These are phyloP conservation scores for Talaromyces sp. DNA, from an alignment of 2,329 filamentous ascomycete genomes.

Conservation along the genomic window DNA sequence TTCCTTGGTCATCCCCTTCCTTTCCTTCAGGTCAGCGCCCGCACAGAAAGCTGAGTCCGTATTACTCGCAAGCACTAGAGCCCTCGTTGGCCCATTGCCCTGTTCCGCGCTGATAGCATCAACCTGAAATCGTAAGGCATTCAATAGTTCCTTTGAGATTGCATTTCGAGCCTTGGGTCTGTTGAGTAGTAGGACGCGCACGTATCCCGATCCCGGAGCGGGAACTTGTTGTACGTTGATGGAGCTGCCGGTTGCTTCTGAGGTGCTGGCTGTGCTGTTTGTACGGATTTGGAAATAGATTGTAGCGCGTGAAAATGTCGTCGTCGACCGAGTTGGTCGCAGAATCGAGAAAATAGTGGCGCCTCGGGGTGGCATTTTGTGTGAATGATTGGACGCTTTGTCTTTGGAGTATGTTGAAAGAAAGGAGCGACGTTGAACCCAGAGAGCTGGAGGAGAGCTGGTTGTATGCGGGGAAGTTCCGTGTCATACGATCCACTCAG, in stretches of 20 bases:
- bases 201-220: constrained; percentile 74
- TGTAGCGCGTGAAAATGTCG: not conserved
- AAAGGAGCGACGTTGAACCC: not conserved
- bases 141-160: constrained; percentile 74
- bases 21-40: constrained; percentile 90
- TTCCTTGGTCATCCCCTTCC: constrained; percentile 68
- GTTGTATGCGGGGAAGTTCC: constrained; percentile 2
- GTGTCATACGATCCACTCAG: not conserved
- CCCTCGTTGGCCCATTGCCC: constrained; percentile 63
- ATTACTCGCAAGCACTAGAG: constrained; percentile 77
- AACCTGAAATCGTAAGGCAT: constrained; percentile 68
- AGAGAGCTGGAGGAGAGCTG: not conserved
- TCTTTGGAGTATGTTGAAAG: not conserved
- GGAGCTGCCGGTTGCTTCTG: constrained; percentile 31
- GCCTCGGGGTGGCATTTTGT: constrained; percentile 30
- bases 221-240: constrained; percentile 71
- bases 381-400: not conserved
- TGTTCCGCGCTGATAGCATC: constrained; percentile 64
- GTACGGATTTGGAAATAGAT: constrained; percentile 19
- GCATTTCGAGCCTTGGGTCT: constrained; percentile 83
- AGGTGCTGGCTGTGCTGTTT: constrained; percentile 32
- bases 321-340: not conserved
- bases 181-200: constrained; percentile 85
- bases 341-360: constrained; percentile 14
- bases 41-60: constrained; percentile 89